A percentile compares a stretch with the other conserved stretches of the same genome.
phyloP scores from a whole-genome alignment of 2,329 filamentous ascomycete species.

The Mariannaea elegans region DNA sequence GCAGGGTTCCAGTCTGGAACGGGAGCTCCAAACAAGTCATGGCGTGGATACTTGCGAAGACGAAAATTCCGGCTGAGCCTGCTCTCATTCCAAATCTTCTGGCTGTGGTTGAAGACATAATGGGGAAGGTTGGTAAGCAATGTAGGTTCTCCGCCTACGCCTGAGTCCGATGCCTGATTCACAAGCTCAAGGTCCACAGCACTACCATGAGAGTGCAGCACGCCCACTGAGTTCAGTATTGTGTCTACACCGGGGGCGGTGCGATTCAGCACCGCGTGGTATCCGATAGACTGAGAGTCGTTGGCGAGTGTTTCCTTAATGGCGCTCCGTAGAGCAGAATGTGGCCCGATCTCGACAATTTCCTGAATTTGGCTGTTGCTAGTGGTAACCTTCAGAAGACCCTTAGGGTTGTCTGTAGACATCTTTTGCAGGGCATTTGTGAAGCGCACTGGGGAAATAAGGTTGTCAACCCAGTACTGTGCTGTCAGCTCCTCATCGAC shows the following conservation, averaged over 20 bases:
- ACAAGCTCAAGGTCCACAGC: conserved; percentile 18
- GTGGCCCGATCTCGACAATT: conserved; percentile 40
- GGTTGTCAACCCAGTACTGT: conserved; percentile 56
- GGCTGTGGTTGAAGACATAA: conserved; percentile 41
- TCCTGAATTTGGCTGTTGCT: conserved; percentile 1
- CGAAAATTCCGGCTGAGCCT: conserved; percentile 38
- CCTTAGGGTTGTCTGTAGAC: not conserved
- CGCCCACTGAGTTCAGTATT: conserved; percentile 25
- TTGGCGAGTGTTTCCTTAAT: conserved; percentile 33
- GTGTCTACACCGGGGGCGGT: conserved; percentile 16
- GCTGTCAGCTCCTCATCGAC: conserved; percentile 45
- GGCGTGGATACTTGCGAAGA: conserved; percentile 29
- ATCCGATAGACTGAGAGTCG: conserved; percentile 4
- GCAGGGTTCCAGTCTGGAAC: conserved; percentile 39
- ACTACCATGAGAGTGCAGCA: conserved; percentile 25
- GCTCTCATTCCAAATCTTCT: conserved; percentile 47
- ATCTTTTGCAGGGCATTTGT: conserved; percentile 39
- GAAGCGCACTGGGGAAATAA: conserved; percentile 53
- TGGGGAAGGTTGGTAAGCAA: conserved; percentile 51
- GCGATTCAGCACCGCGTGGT: conserved; percentile 30
- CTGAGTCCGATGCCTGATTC: conserved; percentile 2
- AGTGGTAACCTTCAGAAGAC: not conserved
- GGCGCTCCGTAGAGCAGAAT: conserved; percentile 38
- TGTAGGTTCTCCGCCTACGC: not conserved
- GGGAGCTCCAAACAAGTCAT: conserved; percentile 43